A percentile compares a stretch with the other conserved stretches of the same genome.
Conservation (phyloP, 805 yeast species). For the Starmerella sp. region DNA sequence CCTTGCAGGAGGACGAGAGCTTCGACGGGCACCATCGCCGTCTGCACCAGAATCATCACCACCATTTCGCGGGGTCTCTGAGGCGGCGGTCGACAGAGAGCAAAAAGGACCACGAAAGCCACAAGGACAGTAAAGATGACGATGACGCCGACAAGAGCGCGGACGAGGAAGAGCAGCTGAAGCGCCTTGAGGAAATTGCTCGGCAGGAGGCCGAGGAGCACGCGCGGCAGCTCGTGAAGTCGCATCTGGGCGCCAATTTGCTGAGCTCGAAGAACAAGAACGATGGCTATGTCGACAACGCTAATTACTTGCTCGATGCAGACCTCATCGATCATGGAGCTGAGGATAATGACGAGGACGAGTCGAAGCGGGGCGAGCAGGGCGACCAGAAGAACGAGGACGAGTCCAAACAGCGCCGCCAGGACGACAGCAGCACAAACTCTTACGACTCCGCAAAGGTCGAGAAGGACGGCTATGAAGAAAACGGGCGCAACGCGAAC, state of each 20-base stretch:
- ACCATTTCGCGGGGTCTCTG: not conserved
- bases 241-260: conserved; percentile 14
- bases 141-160: not conserved
- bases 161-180: conserved; percentile 16
- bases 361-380: not conserved
- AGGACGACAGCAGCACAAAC: not conserved
- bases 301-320: conserved; percentile 11
- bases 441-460: conserved; percentile 3
- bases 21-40: not conserved
- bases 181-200: conserved; percentile 10
- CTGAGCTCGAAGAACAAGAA: conserved; percentile 1
- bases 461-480: not conserved
- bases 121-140: not conserved
- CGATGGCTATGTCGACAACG: conserved; percentile 18
- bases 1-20: not conserved
- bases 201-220: conserved; percentile 21
- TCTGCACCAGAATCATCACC: not conserved
- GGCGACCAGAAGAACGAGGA: not conserved
- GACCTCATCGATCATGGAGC: conserved; percentile 14
- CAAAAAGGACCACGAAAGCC: not conserved
- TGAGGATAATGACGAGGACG: conserved; percentile 2
- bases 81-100: not conserved
- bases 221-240: conserved; percentile 20
- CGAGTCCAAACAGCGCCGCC: not conserved
- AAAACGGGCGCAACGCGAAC: not conserved